Evolutionary conservation across 768 basidiomycete species (phyloP).

Genomic region (Calvatia gigantea): DNA sequence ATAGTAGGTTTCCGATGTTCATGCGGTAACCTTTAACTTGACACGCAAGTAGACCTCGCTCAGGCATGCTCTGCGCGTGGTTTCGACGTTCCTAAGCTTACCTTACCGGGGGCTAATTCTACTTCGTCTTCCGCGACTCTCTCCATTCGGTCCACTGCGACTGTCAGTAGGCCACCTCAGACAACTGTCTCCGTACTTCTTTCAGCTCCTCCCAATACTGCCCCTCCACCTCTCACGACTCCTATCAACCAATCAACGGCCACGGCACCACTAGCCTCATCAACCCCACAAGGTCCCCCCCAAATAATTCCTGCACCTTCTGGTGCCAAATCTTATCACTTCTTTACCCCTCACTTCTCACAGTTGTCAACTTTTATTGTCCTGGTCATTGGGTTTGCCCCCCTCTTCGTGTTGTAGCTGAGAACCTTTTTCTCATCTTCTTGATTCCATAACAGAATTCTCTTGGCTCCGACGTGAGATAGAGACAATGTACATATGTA

Average conservation of each 20-base stretch:
- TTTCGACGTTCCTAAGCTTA: conserved; percentile 18
- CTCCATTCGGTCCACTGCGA: background rate
- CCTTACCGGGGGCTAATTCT: conserved; percentile 27
- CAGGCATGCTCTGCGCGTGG: conserved; percentile 14
- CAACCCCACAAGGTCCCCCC: background rate
- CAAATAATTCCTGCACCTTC: background rate
- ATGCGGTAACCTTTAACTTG: background rate
- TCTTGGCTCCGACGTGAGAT: background rate
- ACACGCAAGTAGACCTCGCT: background rate
- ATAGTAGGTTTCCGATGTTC: conserved; percentile 16
- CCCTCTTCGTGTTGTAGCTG: background rate
- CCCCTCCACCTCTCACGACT: background rate
- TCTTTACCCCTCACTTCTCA: conserved; percentile 9
- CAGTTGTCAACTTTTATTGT: background rate
- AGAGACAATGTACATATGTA: background rate
- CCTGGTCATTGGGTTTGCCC: background rate
- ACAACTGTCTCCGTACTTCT: background rate
- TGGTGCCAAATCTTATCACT: background rate
- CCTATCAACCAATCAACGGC: background rate
- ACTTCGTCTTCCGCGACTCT: conserved; percentile 5
- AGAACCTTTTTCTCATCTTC: background rate
- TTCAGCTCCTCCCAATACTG: background rate
- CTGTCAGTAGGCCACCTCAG: background rate
- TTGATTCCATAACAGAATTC: background rate
- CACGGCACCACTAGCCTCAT: background rate